phyloP scores from a whole-genome alignment of 805 yeast genomes.

The Lipomyces lipofer region DNA sequence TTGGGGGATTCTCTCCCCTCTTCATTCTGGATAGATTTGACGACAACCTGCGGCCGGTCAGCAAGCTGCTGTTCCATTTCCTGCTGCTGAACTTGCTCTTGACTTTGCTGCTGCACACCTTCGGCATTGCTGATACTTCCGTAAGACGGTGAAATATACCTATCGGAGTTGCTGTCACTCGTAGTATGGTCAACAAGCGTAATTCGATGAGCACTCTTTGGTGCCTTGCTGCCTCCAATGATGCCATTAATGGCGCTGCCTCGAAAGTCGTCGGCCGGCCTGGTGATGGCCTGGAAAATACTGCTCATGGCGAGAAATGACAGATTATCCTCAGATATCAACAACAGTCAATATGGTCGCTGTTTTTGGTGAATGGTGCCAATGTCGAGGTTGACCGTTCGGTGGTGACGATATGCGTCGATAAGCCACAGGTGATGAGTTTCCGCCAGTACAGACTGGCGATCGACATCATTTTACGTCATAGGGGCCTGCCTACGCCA shows the following conservation, averaged over 20 bases:
- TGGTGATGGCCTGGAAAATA: constrained; percentile 26
- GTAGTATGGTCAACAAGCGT: constrained; percentile 21
- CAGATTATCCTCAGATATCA: too few species aligned
- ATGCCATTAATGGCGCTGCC: constrained; percentile 5
- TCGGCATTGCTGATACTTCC: background rate
- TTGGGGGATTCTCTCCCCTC: background rate
- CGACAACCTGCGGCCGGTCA: constrained; percentile 10
- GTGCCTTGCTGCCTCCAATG: background rate
- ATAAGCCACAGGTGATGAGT: too few species aligned
- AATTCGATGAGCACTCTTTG: constrained; percentile 5
- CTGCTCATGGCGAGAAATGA: constrained; percentile 20
- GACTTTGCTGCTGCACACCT: background rate
- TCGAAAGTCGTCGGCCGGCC: constrained; percentile 30
- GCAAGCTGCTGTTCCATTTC: constrained; percentile 3
- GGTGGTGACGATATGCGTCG: too few species aligned
- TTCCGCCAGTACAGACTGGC: too few species aligned
- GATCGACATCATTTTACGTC: too few species aligned
- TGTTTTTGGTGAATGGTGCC: too few species aligned
- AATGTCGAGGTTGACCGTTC: too few species aligned
- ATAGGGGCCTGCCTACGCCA: too few species aligned
- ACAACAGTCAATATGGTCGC: too few species aligned
- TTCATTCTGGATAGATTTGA: background rate
- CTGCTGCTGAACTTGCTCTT: background rate
- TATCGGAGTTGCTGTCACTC: background rate
- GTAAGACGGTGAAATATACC: background rate